phyloP scores from a whole-genome alignment of 306 rosid genomes.

The Vicia villosa region DNA sequence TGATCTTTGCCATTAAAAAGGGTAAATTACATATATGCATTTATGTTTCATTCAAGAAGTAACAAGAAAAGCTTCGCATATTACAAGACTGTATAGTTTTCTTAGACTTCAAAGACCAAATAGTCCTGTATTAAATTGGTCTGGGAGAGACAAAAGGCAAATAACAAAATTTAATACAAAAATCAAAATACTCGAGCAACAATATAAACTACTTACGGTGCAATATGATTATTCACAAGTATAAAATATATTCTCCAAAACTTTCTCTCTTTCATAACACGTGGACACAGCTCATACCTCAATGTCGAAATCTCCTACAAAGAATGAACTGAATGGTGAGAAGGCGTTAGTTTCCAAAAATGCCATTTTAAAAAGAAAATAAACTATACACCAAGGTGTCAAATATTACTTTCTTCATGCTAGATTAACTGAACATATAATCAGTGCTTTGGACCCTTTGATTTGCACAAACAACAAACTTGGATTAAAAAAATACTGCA shows the following conservation, averaged over 20 bases:
- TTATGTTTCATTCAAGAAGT: background rate
- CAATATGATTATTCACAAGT: slow-evolving; percentile 56
- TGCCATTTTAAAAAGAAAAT: background rate
- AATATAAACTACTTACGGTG: slow-evolving; percentile 53
- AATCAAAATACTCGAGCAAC: slow-evolving; percentile 34
- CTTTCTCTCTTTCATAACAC: slow-evolving; percentile 74
- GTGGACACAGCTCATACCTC: slow-evolving; percentile 72
- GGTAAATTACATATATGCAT: background rate
- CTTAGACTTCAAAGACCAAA: slow-evolving; percentile 9
- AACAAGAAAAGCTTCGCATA: background rate
- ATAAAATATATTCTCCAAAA: slow-evolving; percentile 80
- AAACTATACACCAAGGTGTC: slow-evolving; percentile 5
- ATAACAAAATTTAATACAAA: slow-evolving; percentile 1
- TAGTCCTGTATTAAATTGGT: background rate
- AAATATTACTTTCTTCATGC: slow-evolving; percentile 13
- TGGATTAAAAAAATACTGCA: slow-evolving; percentile 16
- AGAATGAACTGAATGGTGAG: slow-evolving; percentile 9
- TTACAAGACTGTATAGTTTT: slow-evolving; percentile 9
- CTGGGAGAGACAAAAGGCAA: slow-evolving; percentile 6
- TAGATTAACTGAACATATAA: slow-evolving; percentile 21
- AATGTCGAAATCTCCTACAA: slow-evolving; percentile 67
- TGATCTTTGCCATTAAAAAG: slow-evolving; percentile 9
- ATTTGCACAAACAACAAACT: slow-evolving; percentile 19
- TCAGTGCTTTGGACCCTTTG: background rate
- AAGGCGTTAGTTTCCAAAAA: slow-evolving; percentile 12